Evolutionary conservation across 108 stramenopile genomes (phyloP), one percentile per base, ranked within the genome.

Genomic region (Conticribra guillardii): DNA sequence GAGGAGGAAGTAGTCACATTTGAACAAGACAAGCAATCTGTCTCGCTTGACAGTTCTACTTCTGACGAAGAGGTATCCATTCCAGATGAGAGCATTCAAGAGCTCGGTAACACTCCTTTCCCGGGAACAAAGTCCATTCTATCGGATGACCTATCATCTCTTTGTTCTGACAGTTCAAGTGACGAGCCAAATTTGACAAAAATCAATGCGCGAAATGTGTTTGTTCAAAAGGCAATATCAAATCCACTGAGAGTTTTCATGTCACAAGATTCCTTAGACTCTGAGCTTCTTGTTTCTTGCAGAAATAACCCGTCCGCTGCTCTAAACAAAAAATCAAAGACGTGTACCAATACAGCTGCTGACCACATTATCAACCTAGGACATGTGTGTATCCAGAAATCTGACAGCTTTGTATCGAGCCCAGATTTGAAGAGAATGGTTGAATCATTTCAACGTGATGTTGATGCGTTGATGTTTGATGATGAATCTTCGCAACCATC

Each of bases 221-320:
- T 73, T 60, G 71, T 64, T 9, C 27, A 80, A 69, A 66, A 53
- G 19, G 50, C 71, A 2, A 51, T 59, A 26, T 30, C 62, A 5
- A 37, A 49, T 31, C 72, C 71, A 37, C 61, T 72, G 4, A 73
- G 60, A 33, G 64, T 64, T 41, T 58, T 73, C 14, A n/a, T 73
- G 16, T 68, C 72, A 1, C 60, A 59, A 16, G 79, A 80, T 37
- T 68, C 71, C 30, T 72, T 80, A 66, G 79, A 73, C 23, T 73
- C 72, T 24, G 79, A 80, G 45, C 79, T 53, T 26, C 72, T 80
- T 31, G 71, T 80, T 51, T 71, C 77, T 0, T 54, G 59, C 33
- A 64, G 66, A 55, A 49, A 51, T 28, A 41, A 67, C 19, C 52
- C 50, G 4, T 21, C 50, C 16, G n/a, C 21, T 4, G 21, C 21